phyloP scores from a whole-genome alignment of 192 early-diverging fungal species.

The Phycomyces nitens region DNA sequence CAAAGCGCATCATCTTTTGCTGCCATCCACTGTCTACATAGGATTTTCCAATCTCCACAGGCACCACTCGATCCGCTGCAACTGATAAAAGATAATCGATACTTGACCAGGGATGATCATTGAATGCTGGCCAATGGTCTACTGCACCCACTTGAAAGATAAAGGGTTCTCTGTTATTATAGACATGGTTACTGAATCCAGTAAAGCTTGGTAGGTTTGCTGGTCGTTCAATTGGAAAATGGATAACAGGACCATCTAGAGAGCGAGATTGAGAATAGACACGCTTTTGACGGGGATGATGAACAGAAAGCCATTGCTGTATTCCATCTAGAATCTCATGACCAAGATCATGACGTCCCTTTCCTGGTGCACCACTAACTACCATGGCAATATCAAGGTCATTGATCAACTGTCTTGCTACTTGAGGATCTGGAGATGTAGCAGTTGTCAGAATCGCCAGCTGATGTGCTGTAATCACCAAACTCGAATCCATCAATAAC shows the following conservation, averaged over 20 bases:
- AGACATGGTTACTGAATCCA: slow-evolving; percentile 17
- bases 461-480: slow-evolving; percentile 31
- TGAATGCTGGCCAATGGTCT: slow-evolving; percentile 68
- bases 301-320: slow-evolving; percentile 19
- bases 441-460: background rate
- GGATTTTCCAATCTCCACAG: slow-evolving; percentile 74
- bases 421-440: background rate
- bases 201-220: slow-evolving; percentile 14
- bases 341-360: slow-evolving; percentile 12
- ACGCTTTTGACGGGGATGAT: background rate
- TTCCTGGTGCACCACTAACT: slow-evolving; percentile 52
- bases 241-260: background rate
- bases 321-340: slow-evolving; percentile 19
- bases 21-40: slow-evolving; percentile 80
- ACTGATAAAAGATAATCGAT: slow-evolving; percentile 52
- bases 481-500: slow-evolving; percentile 47
- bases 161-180: slow-evolving; percentile 34
- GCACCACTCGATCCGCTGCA: slow-evolving; percentile 70
- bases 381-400: slow-evolving; percentile 52
- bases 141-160: slow-evolving; percentile 49
- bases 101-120: slow-evolving; percentile 56
- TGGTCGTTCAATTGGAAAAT: slow-evolving; percentile 9
- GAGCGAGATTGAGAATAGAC: background rate
- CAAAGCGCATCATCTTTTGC: slow-evolving; percentile 67
- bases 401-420: slow-evolving; percentile 33